A percentile compares a stretch with the other conserved stretches of the same genome.
These are phyloP conservation scores for Coriolopsis trogii DNA, from an alignment of 1,284 basidiomycete genomes.

Conservation along the genomic window DNA sequence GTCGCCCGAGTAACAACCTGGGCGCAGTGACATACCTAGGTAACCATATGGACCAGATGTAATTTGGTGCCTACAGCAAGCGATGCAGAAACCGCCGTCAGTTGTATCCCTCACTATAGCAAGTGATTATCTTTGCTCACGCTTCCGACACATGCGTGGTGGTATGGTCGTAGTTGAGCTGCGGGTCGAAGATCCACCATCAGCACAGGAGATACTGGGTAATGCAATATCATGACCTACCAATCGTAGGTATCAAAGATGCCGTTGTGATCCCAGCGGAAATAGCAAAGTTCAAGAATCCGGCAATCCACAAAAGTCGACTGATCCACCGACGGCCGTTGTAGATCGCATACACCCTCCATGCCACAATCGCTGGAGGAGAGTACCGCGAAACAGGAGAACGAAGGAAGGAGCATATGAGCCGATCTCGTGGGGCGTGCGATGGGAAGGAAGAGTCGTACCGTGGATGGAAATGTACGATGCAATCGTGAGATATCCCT, in stretches of 20 bases:
- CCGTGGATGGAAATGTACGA: conserved; percentile 38
- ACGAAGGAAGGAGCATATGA: no score
- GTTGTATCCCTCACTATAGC: no score
- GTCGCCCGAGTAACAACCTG: background rate
- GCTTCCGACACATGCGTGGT: conserved; percentile 32
- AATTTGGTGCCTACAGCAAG: conserved; percentile 29
- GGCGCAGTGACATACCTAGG: conserved; percentile 36
- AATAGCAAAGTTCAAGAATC: conserved; percentile 28
- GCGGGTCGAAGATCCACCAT: background rate
- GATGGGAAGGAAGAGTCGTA: conserved; percentile 19
- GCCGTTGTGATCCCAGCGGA: conserved; percentile 29
- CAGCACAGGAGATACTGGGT: background rate
- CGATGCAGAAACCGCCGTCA: background rate
- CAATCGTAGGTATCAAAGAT: conserved; percentile 29
- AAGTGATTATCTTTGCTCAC: no score
- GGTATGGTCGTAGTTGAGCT: conserved; percentile 29
- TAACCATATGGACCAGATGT: conserved; percentile 35
- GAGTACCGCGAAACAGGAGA: no score
- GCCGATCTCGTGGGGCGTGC: no score
- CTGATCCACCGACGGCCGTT: conserved; percentile 31
- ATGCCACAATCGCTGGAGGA: conserved; percentile 35
- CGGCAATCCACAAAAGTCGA: conserved; percentile 28
- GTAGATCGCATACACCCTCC: conserved; percentile 33
- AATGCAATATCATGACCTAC: conserved; percentile 18
- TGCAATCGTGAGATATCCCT: conserved; percentile 33